Conservation (phyloP, 2,329 filamentous ascomycete species). For the Aspergillus sp. region DNA sequence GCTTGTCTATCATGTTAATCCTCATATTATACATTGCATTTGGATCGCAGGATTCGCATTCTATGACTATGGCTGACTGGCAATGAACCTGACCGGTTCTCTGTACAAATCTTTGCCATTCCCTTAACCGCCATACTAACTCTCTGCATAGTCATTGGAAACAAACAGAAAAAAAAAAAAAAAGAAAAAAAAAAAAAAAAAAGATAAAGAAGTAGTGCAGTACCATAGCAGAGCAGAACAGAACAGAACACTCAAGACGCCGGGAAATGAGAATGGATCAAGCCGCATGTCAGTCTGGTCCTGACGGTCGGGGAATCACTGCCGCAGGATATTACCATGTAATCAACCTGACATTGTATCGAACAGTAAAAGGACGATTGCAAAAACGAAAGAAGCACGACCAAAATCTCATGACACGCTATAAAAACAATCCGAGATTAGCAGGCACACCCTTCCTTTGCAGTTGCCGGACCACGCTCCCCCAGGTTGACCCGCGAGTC, state of each 20-base stretch:
- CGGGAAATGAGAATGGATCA: constrained; percentile 12
- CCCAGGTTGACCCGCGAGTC: constrained; percentile 78
- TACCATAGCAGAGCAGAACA: constrained; percentile 1
- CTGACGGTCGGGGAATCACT: background rate
- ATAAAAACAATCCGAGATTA: constrained; percentile 44
- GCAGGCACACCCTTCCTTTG: constrained; percentile 91
- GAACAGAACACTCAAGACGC: constrained; percentile 9
- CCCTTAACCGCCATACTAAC: background rate
- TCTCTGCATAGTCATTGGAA: constrained; percentile 7
- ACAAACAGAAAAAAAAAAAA: constrained; percentile 9
- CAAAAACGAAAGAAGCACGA: constrained; percentile 5
- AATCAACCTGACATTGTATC: constrained; percentile 17
- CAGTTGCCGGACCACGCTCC: constrained; percentile 69
- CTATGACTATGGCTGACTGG: background rate
- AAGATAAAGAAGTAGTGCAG: background rate
- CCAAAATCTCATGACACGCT: background rate
- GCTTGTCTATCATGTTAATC: background rate
- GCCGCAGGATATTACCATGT: constrained; percentile 13
- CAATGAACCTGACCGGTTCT: background rate
- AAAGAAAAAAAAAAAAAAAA: constrained; percentile 9
- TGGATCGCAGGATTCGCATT: background rate
- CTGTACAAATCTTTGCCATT: background rate
- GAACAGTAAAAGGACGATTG: constrained; percentile 9
- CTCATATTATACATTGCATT: background rate
- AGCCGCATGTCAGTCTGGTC: constrained; percentile 3